Evolutionary conservation across 2,329 filamentous ascomycete genomes (phyloP).

Genomic region (Fusarium veterinarium): DNA sequence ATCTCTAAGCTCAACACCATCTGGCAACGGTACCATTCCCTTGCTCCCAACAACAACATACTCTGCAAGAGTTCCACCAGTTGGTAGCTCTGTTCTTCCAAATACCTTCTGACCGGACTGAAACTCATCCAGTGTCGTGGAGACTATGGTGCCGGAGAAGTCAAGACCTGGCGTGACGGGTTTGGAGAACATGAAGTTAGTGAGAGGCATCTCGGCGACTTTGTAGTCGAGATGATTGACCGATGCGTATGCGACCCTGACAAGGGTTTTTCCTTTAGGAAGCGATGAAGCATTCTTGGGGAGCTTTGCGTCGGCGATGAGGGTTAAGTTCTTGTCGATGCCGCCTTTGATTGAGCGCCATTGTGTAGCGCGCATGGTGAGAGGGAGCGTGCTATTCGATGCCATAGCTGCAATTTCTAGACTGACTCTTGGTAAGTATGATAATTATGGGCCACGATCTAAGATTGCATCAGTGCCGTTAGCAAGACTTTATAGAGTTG

Average conservation of each 20-base stretch:
- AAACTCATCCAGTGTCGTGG: not conserved
- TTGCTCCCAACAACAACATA: slow-evolving; percentile 24
- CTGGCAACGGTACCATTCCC: not conserved
- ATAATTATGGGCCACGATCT: no score
- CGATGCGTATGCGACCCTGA: slow-evolving; percentile 36
- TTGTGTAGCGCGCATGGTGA: slow-evolving; percentile 32
- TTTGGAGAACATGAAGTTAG: slow-evolving; percentile 10
- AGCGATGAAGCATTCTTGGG: slow-evolving; percentile 1
- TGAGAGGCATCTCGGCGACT: slow-evolving; percentile 29
- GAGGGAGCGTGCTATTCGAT: slow-evolving; percentile 7
- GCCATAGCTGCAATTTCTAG: not conserved
- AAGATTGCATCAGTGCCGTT: not conserved
- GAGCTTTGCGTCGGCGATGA: slow-evolving; percentile 4
- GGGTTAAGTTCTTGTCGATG: slow-evolving; percentile 30
- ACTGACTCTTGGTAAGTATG: no score
- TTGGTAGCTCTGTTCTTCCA: slow-evolving; percentile 23
- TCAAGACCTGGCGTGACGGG: slow-evolving; percentile 32
- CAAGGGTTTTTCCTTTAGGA: slow-evolving; percentile 6
- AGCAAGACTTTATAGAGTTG: not conserved
- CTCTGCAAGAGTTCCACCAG: slow-evolving; percentile 25
- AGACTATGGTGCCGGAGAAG: slow-evolving; percentile 30
- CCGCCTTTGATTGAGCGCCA: slow-evolving; percentile 31
- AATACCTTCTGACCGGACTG: slow-evolving; percentile 14
- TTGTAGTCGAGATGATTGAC: slow-evolving; percentile 40
- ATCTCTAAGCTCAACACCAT: slow-evolving; percentile 11